Base-by-base conservation (phyloP, 2,329 filamentous ascomycete genomes). In the Sclerotinia borealis region DNA sequence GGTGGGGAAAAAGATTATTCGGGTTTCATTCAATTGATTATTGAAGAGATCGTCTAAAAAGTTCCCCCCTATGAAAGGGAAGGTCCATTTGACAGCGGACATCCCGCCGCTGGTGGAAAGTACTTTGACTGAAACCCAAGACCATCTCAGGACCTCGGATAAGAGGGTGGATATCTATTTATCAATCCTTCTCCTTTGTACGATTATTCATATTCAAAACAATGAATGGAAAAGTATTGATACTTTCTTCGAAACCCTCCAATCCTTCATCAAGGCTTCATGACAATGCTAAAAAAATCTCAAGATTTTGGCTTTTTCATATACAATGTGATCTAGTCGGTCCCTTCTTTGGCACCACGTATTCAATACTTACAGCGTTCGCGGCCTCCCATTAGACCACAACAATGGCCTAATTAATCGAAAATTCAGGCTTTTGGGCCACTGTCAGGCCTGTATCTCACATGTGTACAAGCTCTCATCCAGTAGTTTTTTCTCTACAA, bases 401-500 rank as follows among this genome's bases (percentile, higher is more conserved):
- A 56, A 45, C 54, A 34, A 56, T 45, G 27, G 27, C 39, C 11
- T 56, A 56, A 56, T 41, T 19, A 34, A 56, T 27, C 52, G n/a
- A 34, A 56, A 56, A 22, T 45, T 8, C 27, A 25, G 31, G 4
- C n/a, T 17, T 45, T 5, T 43, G 39, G 54, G 39, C 39, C 39
- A 45, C n/a, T 34, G 15, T 56, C 3, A 43, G 39, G 39, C 54
- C 39, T 56, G 11, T 45, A 19, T 45, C 19, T 36, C 39, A 45
- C 11, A 56, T 56, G 54, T 56, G 54, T 45, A 45, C 54, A 56
- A 56, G 54, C n/a, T 56, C 54, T 45, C 54, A 34, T 56, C 39
- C 54, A 56, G 54, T 56, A 25, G 13, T 19, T 43, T 56, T 22
- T 41, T 11, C 19, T 51, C 15, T 3, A 15, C 19, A n/a, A n/a